Conservation (phyloP, 345 rosid genomes). For the Melaleuca alternifolia region DNA sequence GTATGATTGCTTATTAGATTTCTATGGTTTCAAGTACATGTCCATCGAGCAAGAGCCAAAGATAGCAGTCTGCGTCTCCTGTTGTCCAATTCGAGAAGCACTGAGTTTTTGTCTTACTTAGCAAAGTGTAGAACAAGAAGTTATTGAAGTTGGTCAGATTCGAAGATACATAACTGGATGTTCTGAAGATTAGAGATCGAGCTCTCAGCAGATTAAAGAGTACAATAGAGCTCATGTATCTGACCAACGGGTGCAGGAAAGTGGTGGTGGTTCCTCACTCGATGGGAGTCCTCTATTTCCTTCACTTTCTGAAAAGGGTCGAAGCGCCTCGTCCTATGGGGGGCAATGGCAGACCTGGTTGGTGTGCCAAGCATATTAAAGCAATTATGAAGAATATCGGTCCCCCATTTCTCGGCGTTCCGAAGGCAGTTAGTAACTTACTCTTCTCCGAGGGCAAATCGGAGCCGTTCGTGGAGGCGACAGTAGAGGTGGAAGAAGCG, state of each 20-base stretch:
- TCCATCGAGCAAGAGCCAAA: too few relatives aligned
- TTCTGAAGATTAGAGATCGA: conserved; percentile 53
- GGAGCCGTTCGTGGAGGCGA: too few relatives aligned
- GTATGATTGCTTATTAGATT: too few relatives aligned
- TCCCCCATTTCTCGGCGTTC: conserved; percentile 58
- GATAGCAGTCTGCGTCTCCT: too few relatives aligned
- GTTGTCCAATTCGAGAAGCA: too few relatives aligned
- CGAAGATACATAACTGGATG: not conserved
- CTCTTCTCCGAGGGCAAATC: conserved; percentile 52
- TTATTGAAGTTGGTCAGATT: not conserved
- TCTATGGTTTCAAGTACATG: too few relatives aligned
- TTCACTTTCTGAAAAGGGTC: too few relatives aligned
- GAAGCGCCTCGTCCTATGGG: too few relatives aligned
- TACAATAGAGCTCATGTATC: conserved; percentile 63
- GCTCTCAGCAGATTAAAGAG: conserved; percentile 71
- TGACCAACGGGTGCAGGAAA: too few relatives aligned
- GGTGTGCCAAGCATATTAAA: conserved; percentile 67
- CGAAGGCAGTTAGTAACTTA: conserved; percentile 50
- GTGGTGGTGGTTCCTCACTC: too few relatives aligned
- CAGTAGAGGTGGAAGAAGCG: too few relatives aligned
- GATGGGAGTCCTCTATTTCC: too few relatives aligned
- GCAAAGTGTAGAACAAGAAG: not conserved
- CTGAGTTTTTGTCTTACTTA: not conserved
- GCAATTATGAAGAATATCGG: conserved; percentile 59
- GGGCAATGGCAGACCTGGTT: conserved; percentile 50